A percentile compares a stretch with the other conserved stretches of the same genome.
Conservation (phyloP, 108 stramenopile species). For the Nitzschia putrida region DNA sequence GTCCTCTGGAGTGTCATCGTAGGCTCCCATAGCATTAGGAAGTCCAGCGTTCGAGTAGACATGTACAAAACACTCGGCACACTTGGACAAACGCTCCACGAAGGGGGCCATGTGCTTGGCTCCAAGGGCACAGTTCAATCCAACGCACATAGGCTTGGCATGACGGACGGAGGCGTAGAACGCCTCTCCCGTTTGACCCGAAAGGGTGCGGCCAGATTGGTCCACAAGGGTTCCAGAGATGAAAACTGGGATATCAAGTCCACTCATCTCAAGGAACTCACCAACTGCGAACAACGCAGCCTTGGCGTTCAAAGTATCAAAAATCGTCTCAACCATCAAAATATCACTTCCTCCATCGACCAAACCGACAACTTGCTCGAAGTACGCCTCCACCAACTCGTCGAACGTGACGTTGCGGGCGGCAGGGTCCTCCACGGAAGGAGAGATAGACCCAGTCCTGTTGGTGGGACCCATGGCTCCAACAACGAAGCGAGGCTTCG, state of each 20-base stretch:
- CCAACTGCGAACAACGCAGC: constrained; percentile 94
- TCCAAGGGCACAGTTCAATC: constrained; percentile 98
- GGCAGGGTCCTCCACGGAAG: constrained; percentile 93
- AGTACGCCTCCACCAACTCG: constrained; percentile 96
- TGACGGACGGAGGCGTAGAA: constrained; percentile 97
- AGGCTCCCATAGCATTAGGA: constrained; percentile 99
- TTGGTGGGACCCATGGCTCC: constrained; percentile 98
- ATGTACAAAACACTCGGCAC: constrained; percentile 95
- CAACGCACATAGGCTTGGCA: constrained; percentile 97
- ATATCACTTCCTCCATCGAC: constrained; percentile 96
- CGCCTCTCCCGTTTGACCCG: constrained; percentile 97
- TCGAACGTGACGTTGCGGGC: constrained; percentile 96
- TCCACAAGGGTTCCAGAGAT: constrained; percentile 97
- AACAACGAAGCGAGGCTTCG: constrained; percentile 94
- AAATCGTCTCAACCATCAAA: constrained; percentile 98
- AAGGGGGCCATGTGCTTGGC: constrained; percentile 97
- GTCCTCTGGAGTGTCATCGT: constrained; percentile 94
- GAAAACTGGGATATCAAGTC: constrained; percentile 94
- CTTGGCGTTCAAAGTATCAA: constrained; percentile 98
- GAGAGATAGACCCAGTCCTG: constrained; percentile 95
- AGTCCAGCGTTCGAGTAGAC: constrained; percentile 98
- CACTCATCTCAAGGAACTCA: constrained; percentile 88
- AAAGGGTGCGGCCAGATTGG: constrained; percentile 96
- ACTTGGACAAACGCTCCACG: constrained; percentile 86
- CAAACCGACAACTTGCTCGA: constrained; percentile 93